These are phyloP conservation scores for Cyberlindnera maclurae DNA, from an alignment of 805 yeast species.

Conservation along the genomic window DNA sequence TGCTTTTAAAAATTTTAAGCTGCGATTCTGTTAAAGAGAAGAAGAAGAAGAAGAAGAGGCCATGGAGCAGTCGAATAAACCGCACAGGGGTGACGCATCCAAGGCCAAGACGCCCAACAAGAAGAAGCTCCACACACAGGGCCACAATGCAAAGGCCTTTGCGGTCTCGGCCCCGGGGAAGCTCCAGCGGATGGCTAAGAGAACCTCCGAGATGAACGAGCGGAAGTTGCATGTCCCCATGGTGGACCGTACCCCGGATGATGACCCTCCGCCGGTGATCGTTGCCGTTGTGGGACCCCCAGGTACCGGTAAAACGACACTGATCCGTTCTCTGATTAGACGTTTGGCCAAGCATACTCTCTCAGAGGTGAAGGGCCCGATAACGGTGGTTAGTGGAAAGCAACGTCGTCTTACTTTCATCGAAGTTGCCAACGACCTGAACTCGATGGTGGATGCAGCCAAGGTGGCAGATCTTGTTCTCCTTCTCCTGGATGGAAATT, in stretches of 20 bases:
- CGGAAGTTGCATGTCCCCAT: slow-evolving; percentile 90
- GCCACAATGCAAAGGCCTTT: slow-evolving; percentile 78
- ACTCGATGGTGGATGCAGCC: slow-evolving; percentile 94
- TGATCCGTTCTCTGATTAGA: slow-evolving; percentile 82
- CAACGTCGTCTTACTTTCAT: slow-evolving; percentile 86
- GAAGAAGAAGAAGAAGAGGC: too few species aligned
- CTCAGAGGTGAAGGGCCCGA: slow-evolving; percentile 87
- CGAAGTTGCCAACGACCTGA: slow-evolving; percentile 88
- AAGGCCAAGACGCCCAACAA: slow-evolving; percentile 53
- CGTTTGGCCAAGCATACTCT: slow-evolving; percentile 82
- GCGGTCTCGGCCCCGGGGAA: slow-evolving; percentile 82
- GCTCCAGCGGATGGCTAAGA: slow-evolving; percentile 72
- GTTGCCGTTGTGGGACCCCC: slow-evolving; percentile 98
- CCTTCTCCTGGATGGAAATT: slow-evolving; percentile 89
- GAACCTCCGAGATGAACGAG: slow-evolving; percentile 78
- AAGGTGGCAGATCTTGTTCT: slow-evolving; percentile 91
- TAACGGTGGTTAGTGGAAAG: slow-evolving; percentile 94
- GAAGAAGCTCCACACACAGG: slow-evolving; percentile 83
- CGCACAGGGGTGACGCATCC: slow-evolving; percentile 60
- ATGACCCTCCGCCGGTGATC: slow-evolving; percentile 94
- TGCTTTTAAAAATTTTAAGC: not conserved
- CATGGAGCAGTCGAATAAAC: slow-evolving; percentile 65
- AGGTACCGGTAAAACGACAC: slow-evolving; percentile 95
- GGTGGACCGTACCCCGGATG: slow-evolving; percentile 96
- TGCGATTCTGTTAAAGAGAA: too few species aligned